These are phyloP conservation scores for Yamadazyma olivae DNA, from an alignment of 805 yeast genomes.

Conservation along the genomic window DNA sequence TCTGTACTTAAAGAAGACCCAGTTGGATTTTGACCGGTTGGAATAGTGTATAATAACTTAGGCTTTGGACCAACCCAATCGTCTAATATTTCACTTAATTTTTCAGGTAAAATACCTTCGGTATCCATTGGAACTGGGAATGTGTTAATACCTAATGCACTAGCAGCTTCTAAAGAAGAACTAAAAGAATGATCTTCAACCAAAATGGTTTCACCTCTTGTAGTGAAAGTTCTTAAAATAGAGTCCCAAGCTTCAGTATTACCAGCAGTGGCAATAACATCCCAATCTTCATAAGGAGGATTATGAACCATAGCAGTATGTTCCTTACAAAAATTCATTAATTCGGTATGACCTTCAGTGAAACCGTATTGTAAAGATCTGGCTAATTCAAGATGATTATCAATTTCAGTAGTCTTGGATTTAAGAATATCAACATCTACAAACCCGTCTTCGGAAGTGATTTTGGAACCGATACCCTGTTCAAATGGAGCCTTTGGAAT, in stretches of 20 bases:
- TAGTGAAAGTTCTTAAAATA: constrained; percentile 68
- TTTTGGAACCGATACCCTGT: constrained; percentile 71
- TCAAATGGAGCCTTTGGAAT: constrained; percentile 79
- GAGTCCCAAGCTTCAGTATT: constrained; percentile 92
- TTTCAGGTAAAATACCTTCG: constrained; percentile 73
- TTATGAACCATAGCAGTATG: constrained; percentile 60
- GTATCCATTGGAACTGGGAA: constrained; percentile 78
- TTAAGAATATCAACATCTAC: constrained; percentile 41
- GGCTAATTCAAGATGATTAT: constrained; percentile 64
- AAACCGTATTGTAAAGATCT: constrained; percentile 90
- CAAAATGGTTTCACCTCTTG: constrained; percentile 78
- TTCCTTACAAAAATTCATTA: constrained; percentile 64
- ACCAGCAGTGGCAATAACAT: constrained; percentile 67
- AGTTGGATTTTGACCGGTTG: constrained; percentile 98
- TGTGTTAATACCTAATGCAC: constrained; percentile 64
- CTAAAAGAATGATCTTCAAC: constrained; percentile 83
- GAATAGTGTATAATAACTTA: constrained; percentile 81
- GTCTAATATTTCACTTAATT: constrained; percentile 56
- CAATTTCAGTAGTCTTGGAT: constrained; percentile 17
- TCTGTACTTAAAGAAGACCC: constrained; percentile 79
- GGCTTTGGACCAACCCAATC: constrained; percentile 79
- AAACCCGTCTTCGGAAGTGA: constrained; percentile 36
- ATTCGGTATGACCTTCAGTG: constrained; percentile 77
- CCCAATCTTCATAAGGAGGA: constrained; percentile 63
- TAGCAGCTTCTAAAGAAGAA: constrained; percentile 79